A percentile compares a stretch with the other conserved stretches of the same genome.
phyloP scores from a whole-genome alignment of 176 grass and related monocot genomes.

The Melocanna baccifera region DNA sequence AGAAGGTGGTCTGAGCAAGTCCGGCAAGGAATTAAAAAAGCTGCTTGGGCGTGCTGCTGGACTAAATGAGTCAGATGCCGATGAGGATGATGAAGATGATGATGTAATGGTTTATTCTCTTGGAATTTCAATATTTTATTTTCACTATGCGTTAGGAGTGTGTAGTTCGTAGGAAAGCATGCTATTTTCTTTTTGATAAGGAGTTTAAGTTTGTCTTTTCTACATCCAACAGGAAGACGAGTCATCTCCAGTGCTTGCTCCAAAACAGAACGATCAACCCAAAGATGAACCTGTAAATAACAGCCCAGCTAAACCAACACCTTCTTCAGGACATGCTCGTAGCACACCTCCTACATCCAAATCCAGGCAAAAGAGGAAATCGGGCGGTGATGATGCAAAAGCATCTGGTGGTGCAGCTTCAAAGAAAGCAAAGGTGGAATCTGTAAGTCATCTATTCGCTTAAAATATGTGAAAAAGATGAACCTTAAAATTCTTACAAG shows the following conservation, averaged over 20 bases:
- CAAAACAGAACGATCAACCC: slow-evolving; percentile 69
- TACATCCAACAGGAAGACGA: slow-evolving; percentile 68
- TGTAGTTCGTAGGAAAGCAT: neutral
- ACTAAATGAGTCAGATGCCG: slow-evolving; percentile 78
- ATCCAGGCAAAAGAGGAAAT: slow-evolving; percentile 90
- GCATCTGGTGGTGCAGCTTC: slow-evolving; percentile 42
- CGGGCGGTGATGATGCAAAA: slow-evolving; percentile 67
- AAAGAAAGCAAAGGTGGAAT: slow-evolving; percentile 81
- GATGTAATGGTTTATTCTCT: slow-evolving; percentile 46
- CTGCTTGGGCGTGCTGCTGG: slow-evolving; percentile 85
- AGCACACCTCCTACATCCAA: slow-evolving; percentile 69
- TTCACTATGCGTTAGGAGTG: neutral
- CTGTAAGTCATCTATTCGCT: slow-evolving; percentile 51
- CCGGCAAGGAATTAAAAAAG: slow-evolving; percentile 95
- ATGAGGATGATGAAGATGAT: slow-evolving; percentile 91
- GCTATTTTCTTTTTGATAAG: neutral
- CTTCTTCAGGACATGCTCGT: slow-evolving; percentile 49
- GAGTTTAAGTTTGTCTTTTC: slow-evolving; percentile 3
- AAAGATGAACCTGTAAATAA: slow-evolving; percentile 84
- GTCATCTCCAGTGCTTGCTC: slow-evolving; percentile 75
- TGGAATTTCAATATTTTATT: slow-evolving; percentile 9
- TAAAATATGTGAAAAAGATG: neutral
- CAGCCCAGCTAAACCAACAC: slow-evolving; percentile 60
- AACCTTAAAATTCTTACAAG: neutral
- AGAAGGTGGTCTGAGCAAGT: slow-evolving; percentile 96